These are phyloP conservation scores for Trichoderma asperelloides DNA, from an alignment of 495 filamentous ascomycete species.

Conservation along the genomic window DNA sequence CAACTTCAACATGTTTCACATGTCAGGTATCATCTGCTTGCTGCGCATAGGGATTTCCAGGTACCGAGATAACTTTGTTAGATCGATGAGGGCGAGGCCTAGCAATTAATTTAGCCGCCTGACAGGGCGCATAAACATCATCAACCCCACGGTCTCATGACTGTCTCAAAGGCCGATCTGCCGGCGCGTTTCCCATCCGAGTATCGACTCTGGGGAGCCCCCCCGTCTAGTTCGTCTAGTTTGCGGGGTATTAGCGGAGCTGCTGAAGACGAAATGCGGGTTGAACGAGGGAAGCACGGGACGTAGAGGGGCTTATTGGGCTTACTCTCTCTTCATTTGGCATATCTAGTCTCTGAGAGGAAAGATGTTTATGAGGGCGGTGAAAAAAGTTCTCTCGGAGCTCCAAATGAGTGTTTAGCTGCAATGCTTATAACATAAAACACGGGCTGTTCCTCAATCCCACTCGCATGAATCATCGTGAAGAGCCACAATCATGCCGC, in stretches of 20 bases:
- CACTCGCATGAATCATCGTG: neutral
- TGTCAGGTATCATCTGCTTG: neutral
- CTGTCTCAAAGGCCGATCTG: neutral
- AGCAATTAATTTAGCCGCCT: neutral
- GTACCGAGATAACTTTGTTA: neutral
- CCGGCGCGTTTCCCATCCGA: neutral
- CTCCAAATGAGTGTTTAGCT: neutral
- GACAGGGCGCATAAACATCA: neutral
- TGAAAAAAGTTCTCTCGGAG: neutral
- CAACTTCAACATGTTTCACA: neutral
- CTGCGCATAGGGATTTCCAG: neutral
- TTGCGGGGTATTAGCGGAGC: constrained; percentile 5
- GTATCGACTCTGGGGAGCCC: neutral
- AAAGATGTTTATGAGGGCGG: neutral
- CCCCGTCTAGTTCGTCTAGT: neutral
- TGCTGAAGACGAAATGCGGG: neutral
- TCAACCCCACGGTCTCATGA: constrained; percentile 3
- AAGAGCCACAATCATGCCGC: constrained; percentile 1
- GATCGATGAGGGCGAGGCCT: neutral
- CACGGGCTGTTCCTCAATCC: neutral
- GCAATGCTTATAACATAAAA: neutral
- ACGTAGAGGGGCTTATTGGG: neutral
- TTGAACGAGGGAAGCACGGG: neutral
- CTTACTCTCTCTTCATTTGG: neutral
- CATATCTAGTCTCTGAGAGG: neutral